A percentile compares a stretch with the other conserved stretches of the same genome.
These are phyloP conservation scores for Acer negundo DNA, from an alignment of 345 rosid genomes.

Conservation along the genomic window DNA sequence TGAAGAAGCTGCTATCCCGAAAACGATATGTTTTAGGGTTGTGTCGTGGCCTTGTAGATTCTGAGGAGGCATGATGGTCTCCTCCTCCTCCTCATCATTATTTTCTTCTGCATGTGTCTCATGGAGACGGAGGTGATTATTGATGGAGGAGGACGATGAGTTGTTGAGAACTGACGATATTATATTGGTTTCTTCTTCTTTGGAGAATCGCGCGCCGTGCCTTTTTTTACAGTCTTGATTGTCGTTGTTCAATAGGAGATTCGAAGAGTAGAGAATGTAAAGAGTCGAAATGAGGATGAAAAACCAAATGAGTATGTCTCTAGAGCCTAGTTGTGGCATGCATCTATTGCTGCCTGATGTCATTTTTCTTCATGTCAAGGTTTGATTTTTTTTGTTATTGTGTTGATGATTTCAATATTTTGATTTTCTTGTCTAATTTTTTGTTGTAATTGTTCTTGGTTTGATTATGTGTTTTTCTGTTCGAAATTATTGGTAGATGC, in stretches of 20 bases:
- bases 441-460: neutral
- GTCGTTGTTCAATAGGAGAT: slow-evolving; percentile 35
- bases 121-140: neutral
- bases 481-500: slow-evolving; percentile 15
- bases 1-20: slow-evolving; percentile 76
- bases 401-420: slow-evolving; percentile 10
- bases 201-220: neutral
- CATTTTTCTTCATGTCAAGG: slow-evolving; percentile 25
- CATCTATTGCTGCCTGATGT: slow-evolving; percentile 28
- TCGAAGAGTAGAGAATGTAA: slow-evolving; percentile 55
- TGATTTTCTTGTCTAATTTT: neutral
- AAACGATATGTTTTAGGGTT: slow-evolving; percentile 60
- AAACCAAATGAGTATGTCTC: slow-evolving; percentile 44
- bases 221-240: slow-evolving; percentile 29
- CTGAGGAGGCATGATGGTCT: slow-evolving; percentile 12
- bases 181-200: neutral
- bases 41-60: slow-evolving; percentile 40
- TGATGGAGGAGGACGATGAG: neutral
- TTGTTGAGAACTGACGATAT: neutral
- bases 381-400: slow-evolving; percentile 17
- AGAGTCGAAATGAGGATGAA: slow-evolving; percentile 47
- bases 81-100: slow-evolving; percentile 7
- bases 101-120: neutral
- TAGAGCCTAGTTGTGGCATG: slow-evolving; percentile 27
- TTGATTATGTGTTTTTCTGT: slow-evolving; percentile 7